A percentile compares a stretch with the other conserved stretches of the same genome.
phyloP scores from a whole-genome alignment of 805 yeast genomes.

The Spathaspora passalidarum region DNA sequence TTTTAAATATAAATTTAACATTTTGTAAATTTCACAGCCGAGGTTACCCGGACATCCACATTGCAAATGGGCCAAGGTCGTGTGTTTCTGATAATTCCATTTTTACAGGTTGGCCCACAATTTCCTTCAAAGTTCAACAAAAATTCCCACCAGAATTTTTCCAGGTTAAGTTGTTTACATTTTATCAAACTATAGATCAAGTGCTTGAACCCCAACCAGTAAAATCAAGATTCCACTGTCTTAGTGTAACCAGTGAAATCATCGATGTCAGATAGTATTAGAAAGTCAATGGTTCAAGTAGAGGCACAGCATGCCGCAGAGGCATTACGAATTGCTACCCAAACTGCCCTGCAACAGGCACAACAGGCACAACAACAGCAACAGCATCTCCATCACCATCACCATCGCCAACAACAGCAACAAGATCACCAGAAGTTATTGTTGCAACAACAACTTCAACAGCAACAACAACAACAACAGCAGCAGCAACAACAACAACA shows the following conservation, averaged over 20 bases:
- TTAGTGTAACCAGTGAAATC: not conserved
- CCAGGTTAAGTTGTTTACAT: constrained; percentile 1
- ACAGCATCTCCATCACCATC: constrained; percentile 12
- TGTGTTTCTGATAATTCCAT: not conserved
- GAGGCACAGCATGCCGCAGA: constrained; percentile 19
- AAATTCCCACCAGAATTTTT: constrained; percentile 1
- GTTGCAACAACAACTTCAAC: constrained; percentile 10
- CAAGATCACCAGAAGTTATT: constrained; percentile 9
- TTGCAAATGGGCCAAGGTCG: too few relatives aligned
- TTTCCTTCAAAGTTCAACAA: not conserved
- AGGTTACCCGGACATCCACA: too few relatives aligned
- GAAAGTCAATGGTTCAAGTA: constrained; percentile 5
- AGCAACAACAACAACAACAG: constrained; percentile 7
- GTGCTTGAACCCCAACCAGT: not conserved
- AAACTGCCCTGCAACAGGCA: constrained; percentile 9
- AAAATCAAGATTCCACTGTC: not conserved
- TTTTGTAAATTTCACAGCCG: too few relatives aligned
- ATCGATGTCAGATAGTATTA: constrained; percentile 1
- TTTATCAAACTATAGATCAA: not conserved
- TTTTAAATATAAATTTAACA: too few relatives aligned
- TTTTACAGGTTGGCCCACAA: not conserved
- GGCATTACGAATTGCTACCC: constrained; percentile 18
- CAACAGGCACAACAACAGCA: constrained; percentile 10
- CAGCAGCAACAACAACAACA: constrained; percentile 4
- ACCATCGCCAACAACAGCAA: constrained; percentile 10